Percentiles rank a stretch among this genome's conserved stretches.
Conservation (phyloP, 192 early-diverging fungal species). For the Bifiguratus adelaidae region DNA sequence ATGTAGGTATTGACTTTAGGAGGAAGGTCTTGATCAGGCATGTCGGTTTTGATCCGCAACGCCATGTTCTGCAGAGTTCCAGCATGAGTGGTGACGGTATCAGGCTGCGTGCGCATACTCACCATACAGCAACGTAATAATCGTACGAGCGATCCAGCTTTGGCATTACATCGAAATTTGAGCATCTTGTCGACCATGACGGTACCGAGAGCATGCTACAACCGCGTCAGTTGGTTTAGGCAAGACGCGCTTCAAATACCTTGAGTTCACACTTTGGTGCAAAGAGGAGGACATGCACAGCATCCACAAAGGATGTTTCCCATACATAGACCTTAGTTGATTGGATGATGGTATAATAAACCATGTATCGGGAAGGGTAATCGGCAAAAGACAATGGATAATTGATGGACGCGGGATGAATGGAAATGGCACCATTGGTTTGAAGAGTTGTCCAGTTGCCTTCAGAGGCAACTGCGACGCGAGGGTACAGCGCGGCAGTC, state of each 20-base stretch:
- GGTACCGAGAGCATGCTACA: slow-evolving; percentile 26
- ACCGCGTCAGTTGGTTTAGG: not conserved
- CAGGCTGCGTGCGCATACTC: too few species aligned
- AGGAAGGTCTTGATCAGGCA: too few species aligned
- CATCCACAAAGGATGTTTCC: slow-evolving; percentile 31
- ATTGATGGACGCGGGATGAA: slow-evolving; percentile 85
- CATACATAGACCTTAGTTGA: slow-evolving; percentile 36
- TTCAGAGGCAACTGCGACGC: too few species aligned
- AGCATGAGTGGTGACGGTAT: too few species aligned
- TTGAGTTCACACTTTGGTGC: slow-evolving; percentile 30
- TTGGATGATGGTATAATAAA: slow-evolving; percentile 40
- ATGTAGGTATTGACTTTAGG: too few species aligned
- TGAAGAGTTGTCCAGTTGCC: too few species aligned
- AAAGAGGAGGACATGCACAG: slow-evolving; percentile 34
- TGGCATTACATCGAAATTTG: slow-evolving; percentile 35
- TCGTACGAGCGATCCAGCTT: slow-evolving; percentile 37
- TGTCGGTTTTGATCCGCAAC: too few species aligned
- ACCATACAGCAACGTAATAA: slow-evolving; percentile 36
- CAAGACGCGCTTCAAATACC: too few species aligned
- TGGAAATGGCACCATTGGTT: too few species aligned
- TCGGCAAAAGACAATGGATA: slow-evolving; percentile 51
- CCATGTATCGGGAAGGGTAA: slow-evolving; percentile 12
- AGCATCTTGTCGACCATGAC: slow-evolving; percentile 39
- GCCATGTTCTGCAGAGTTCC: too few species aligned
- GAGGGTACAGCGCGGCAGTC: slow-evolving; percentile 78